phyloP scores from a whole-genome alignment of 192 early-diverging fungal species.

The Gryganskiella cystojenkinii region DNA sequence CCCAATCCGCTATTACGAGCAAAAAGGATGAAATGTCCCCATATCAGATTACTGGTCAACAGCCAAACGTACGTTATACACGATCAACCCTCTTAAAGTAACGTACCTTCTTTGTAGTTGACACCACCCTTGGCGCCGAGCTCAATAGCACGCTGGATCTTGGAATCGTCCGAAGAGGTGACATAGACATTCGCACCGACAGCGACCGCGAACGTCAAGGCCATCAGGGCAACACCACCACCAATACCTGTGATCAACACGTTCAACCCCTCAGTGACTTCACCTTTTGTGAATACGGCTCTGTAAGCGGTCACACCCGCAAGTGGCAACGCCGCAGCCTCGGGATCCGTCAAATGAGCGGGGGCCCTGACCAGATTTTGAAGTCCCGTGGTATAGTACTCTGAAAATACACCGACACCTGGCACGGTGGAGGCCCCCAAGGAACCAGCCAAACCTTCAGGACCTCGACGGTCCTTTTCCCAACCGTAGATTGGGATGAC shows the following conservation, averaged over 20 bases:
- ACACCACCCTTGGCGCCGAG: constrained; percentile 77
- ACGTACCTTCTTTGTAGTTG: constrained; percentile 71
- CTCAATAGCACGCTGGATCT: constrained; percentile 67
- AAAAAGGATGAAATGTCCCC: not conserved
- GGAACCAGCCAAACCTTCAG: too few relatives aligned
- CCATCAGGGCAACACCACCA: constrained; percentile 77
- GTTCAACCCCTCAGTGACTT: constrained; percentile 59
- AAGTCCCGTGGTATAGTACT: constrained; percentile 60
- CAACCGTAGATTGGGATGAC: constrained; percentile 67
- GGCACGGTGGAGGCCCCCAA: constrained; percentile 15
- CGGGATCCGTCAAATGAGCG: constrained; percentile 63
- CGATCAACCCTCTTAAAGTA: not conserved
- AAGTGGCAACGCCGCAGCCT: constrained; percentile 77
- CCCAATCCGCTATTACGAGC: constrained; percentile 55
- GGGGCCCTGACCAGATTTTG: constrained; percentile 63
- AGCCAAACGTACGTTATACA: not conserved
- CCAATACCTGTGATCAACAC: constrained; percentile 82
- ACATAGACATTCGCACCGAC: constrained; percentile 78
- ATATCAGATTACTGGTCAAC: not conserved
- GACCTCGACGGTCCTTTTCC: constrained; percentile 59
- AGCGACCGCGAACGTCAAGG: constrained; percentile 72
- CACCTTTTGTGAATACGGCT: constrained; percentile 70
- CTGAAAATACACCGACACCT: constrained; percentile 72
- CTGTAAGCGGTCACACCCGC: constrained; percentile 73
- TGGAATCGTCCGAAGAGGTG: constrained; percentile 70